Base-by-base conservation (phyloP, 163 green algal species). In the Picocystis sp. region DNA sequence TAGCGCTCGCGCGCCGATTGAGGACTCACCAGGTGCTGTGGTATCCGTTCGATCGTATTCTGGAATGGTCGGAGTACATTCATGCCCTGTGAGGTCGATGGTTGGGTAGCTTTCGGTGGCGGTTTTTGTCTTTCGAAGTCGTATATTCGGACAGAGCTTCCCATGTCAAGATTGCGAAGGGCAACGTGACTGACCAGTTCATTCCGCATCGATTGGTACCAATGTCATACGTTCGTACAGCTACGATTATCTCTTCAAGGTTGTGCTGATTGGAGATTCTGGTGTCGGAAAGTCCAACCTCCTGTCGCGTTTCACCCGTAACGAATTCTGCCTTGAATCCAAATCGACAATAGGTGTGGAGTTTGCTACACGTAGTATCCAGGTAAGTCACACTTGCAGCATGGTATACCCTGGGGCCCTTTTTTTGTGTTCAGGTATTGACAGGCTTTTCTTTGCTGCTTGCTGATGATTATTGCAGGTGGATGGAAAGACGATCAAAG, bases 311-410 rank as follows among this genome's bases (percentile, higher is more conserved):
- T 98, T 98, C 71, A 97, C 89, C 2, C 73, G 89, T 24, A 96
- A 98, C 66, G 89, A 98, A 75, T 98, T 98, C 64, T 92, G 74
- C 65, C 61, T 97, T n/a, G 89, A 98, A 74, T 92, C 79, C 56
- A 98, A 97, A 73, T 93, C 80, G 15, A 98, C 89, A 8, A 98
- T 98, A 58, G 89, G 89, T 33, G 89, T 98, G 5, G 89, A 98
- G 70, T 98, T 98, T 64, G 89, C 89, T 1, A 97, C 89, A 0
- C 71, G 87, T 47, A 92, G 76, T 70, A 93, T 96, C 46, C 77
- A 94, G 79, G 84, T 90, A 50, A 23, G 50, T 24, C 11, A 3
- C 2, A 11, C 13, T 38, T 3, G 41, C 9, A 34, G 38, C 22
- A 12, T 6, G n/a, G 3, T 22, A 34, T 13, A 50, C 44, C 5